Evolutionary conservation across 129 eudicot species (phyloP), one percentile per base, ranked within the genome.

Genomic region (Helianthus tuberosus): DNA sequence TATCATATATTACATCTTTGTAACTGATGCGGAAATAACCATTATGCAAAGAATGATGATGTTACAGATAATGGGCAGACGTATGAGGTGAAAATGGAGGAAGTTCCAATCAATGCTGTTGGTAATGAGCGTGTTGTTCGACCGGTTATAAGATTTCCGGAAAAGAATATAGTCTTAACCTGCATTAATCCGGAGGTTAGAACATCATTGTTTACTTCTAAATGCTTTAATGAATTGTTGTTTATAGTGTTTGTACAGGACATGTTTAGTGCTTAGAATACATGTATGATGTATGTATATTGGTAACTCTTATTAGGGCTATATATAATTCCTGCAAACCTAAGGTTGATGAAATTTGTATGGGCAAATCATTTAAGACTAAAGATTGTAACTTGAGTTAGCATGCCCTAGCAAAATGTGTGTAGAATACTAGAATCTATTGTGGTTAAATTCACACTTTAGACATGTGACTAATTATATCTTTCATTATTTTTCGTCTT

Each of bases 171-270:
- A 15, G 96, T 95, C 75, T 86, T 95, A 47, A 95, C 99, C 46
- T 91, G 99, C 15, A 95, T 95, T 54, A 95, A 91, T 79, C 99
- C 99, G 1, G 91, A 91, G 99, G 99, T 95, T 66, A 84, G 93
- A 77, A 52, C 64, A 13, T 64, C 62, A 43, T 43, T 9, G 36
- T 36, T 32, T 77, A 16, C 43, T 59, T 59, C 17, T 50, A 15
- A 61, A 44, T 44, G 54, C 64, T 53, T 41, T 70, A 32, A 13
- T 44, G 36, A 29, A 44, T 16, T 32, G 47, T 3, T 2, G 66
- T 32, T 32, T 29, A 61, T 61, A 61, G 20, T 47, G 69, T 6
- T 4, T 32, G 32, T 35, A 10, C 46, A 12, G 47, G 46, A 48
- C 32, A 44, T 54, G 13, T 54, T 14, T 41, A 14, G 64, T 75